Evolutionary conservation across 2,329 filamentous ascomycete genomes (phyloP).

Genomic region (Cladosporium sp.): DNA sequence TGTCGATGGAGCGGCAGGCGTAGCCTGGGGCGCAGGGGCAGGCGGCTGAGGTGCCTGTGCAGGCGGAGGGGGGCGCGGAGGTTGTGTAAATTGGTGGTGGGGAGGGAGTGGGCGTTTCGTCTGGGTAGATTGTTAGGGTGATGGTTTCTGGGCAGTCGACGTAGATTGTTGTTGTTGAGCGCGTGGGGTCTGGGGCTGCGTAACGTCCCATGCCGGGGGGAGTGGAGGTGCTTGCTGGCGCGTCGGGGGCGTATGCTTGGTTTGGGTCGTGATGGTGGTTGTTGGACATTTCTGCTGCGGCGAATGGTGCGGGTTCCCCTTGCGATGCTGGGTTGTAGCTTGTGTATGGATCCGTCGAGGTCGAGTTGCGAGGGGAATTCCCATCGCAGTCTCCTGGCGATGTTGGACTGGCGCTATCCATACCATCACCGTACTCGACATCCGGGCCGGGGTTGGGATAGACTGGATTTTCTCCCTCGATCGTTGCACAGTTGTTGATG

Average conservation of each 20-base stretch:
- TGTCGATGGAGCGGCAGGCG: constrained; percentile 16
- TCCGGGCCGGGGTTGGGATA: constrained; percentile 39
- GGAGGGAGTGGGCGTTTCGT: constrained; percentile 3
- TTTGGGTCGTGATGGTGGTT: too few relatives aligned
- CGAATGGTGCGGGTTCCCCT: not conserved
- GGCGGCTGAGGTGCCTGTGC: constrained; percentile 18
- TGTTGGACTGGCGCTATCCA: constrained; percentile 25
- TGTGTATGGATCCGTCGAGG: constrained; percentile 8
- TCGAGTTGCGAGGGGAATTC: constrained; percentile 8
- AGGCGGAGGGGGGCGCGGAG: constrained; percentile 13
- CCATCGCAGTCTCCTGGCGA: constrained; percentile 29
- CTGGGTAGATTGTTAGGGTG: constrained; percentile 19
- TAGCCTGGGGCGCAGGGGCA: constrained; percentile 21
- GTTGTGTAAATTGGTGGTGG: constrained; percentile 15
- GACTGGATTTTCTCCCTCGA: constrained; percentile 34
- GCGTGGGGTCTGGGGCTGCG: not conserved
- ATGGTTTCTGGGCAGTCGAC: constrained; percentile 21
- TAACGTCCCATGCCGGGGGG: not conserved
- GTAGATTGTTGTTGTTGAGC: constrained; percentile 18
- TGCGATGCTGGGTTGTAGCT: not conserved
- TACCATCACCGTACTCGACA: constrained; percentile 35
- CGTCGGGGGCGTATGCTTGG: not conserved
- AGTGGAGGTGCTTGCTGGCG: not conserved
- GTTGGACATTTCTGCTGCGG: not conserved
- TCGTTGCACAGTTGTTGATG: constrained; percentile 37